phyloP scores from a whole-genome alignment of 805 yeast species.

The Pichia californica region DNA sequence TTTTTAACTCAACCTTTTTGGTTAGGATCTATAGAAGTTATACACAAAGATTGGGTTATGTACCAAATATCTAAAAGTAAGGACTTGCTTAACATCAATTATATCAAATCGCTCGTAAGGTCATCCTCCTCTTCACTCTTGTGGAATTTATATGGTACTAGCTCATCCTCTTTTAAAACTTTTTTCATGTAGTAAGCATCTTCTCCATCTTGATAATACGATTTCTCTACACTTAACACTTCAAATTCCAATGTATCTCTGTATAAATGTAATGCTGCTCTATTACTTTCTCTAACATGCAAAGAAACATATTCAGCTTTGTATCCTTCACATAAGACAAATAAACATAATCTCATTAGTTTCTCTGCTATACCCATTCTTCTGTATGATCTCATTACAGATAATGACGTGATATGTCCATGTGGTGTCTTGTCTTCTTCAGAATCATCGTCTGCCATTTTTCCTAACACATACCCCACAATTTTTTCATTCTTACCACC shows the following conservation, averaged over 20 bases:
- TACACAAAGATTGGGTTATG: no score
- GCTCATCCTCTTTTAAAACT: constrained; percentile 50
- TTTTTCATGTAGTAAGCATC: constrained; percentile 96
- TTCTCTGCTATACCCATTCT: constrained; percentile 92
- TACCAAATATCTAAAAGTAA: no score
- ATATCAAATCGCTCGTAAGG: constrained; percentile 39
- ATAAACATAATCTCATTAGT: constrained; percentile 73
- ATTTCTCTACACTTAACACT: constrained; percentile 71
- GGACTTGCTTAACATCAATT: neutral
- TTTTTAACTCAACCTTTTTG: no score
- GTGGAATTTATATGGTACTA: constrained; percentile 53
- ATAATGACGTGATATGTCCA: constrained; percentile 90
- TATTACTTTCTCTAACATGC: constrained; percentile 89
- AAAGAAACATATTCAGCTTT: constrained; percentile 78
- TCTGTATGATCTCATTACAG: constrained; percentile 94
- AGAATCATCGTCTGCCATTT: constrained; percentile 79
- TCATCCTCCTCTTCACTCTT: constrained; percentile 49
- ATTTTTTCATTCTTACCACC: constrained; percentile 57
- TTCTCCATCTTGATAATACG: constrained; percentile 96
- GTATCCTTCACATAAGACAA: constrained; percentile 75
- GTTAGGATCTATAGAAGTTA: no score
- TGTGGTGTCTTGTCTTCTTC: constrained; percentile 66
- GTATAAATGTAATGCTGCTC: constrained; percentile 91
- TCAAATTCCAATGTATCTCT: constrained; percentile 79
- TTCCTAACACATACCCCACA: constrained; percentile 94